Base-by-base conservation (phyloP, 2,329 filamentous ascomycete species). In the Aspergillus sp. region DNA sequence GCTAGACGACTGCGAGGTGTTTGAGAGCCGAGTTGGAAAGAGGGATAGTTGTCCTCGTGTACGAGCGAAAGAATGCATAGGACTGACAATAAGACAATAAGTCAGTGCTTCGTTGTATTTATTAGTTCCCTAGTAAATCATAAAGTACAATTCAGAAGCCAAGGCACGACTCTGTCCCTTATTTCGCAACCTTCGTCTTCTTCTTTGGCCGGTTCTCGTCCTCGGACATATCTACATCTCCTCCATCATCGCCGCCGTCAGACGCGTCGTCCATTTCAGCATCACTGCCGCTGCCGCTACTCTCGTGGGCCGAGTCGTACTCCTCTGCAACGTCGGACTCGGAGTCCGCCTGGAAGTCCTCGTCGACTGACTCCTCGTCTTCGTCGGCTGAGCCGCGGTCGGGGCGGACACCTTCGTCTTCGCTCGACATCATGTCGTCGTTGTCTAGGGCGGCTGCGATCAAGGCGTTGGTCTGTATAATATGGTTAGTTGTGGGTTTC, bases 311-410 rank as follows among this genome's bases (percentile, higher is more conserved):
- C 57, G 91, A 94, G 78, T 99, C 95, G 69, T 88, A 99, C 75
- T 99, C 96, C 78, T 99, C 95, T 0, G 94, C 95, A 2, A 97
- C 93, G 69, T 99, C 95, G 57, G 91, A 96, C 67, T 99, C 95
- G 15, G 90, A 93, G 64, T 96, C 92, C 6, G 91, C 91, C 69
- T 91, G 87, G 83, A 99, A 99, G 80, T 99, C 95, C 76, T 99
- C 95, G 71, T 99, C 95, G 8, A 93, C 88, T 63, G 91, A 94
- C 82, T 98, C 94, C 74, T 94, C 91, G 71, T 99, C 95, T 78
- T 99, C 95, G 74, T 98, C 95, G 3, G 94, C 95, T 30, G 91
- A 95, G 66, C 95, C 94, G 61, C 93, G 89, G 76, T 95, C 92
- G 2, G 89, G 86, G 66, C 87, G 85, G 63, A 78, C 85, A 30